Base-by-base conservation (phyloP, 1,284 basidiomycete genomes). In the Ceratobasidium sp. region DNA sequence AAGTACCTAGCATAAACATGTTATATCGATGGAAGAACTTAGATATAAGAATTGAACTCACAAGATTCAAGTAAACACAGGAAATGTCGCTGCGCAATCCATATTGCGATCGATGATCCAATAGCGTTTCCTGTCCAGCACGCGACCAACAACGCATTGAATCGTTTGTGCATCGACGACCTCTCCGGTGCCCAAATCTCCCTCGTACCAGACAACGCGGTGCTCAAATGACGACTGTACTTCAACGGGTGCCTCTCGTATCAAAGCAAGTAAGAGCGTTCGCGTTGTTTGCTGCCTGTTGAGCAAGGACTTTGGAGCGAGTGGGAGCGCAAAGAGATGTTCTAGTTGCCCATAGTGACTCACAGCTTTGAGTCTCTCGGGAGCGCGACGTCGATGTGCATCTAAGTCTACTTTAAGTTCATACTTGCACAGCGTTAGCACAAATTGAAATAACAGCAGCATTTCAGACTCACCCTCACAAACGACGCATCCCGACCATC, bases 31-130 rank as follows among this genome's bases (percentile, higher is more conserved):
- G n/a, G n/a, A n/a, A n/a, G n/a, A n/a, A n/a, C n/a, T n/a, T n/a
- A n/a, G n/a, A n/a, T n/a, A n/a, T n/a, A n/a, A n/a, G n/a, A n/a
- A n/a, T n/a, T n/a, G 17, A 51, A 19, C 50, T 51, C 19, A 14
- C 48, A 51, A 54, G 2, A 27, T 54, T 56, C 4, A 65, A 1
- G 14, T 15, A 60, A 65, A 65, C n/a, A 29, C 1, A 1, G 63
- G 63, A 29, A 65, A 65, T 29, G 63, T 65, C 7, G 51, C 14
- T 8, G 24, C 54, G 24, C 22, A 11, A 29, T 65, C 29, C 7
- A 72, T 76, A 71, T 79, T 81, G 9, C 80, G 67, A 63, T 82
- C 80, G 44, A 81, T 75, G 33, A 82, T 79, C 29, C 75, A 77
- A 79, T 79, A 81, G 24, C 69, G 36, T 8, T 75, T 67, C 11